Percentiles rank a stretch among this genome's conserved stretches.
Conservation (phyloP, 1,284 basidiomycete genomes). For the Kwoniella shivajii region DNA sequence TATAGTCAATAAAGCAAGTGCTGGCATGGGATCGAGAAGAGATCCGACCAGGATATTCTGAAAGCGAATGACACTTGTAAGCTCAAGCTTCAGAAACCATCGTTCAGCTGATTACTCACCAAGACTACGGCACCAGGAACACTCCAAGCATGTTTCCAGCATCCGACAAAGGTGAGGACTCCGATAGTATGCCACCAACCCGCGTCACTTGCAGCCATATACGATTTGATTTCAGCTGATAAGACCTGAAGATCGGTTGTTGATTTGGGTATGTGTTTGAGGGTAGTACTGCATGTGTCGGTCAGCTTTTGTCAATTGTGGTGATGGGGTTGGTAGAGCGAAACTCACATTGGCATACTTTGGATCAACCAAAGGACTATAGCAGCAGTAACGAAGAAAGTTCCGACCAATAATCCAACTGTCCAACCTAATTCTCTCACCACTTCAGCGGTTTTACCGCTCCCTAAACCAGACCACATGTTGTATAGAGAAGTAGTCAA, state of each 20-base stretch:
- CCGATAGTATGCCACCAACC: conserved; percentile 60
- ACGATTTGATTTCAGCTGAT: conserved; percentile 50
- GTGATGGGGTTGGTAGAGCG: background rate
- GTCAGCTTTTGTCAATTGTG: background rate
- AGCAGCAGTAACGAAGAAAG: conserved; percentile 47
- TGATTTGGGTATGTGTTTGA: conserved; percentile 52
- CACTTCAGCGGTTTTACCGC: conserved; percentile 48
- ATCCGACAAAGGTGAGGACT: conserved; percentile 78
- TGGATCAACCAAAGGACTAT: conserved; percentile 46
- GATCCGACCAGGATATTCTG: conserved; percentile 89
- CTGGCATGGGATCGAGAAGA: conserved; percentile 74
- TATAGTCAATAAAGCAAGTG: conserved; percentile 73
- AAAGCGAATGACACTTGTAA: background rate
- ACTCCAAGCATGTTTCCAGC: conserved; percentile 95
- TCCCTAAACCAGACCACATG: conserved; percentile 22
- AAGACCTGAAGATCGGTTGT: conserved; percentile 54
- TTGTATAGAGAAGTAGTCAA: conserved; percentile 19
- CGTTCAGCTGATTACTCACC: conserved; percentile 57
- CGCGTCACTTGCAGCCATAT: conserved; percentile 47
- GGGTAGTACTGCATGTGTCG: conserved; percentile 35
- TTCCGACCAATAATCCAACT: conserved; percentile 41
- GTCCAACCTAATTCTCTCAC: conserved; percentile 52
- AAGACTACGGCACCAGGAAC: conserved; percentile 86
- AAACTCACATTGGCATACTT: conserved; percentile 53
- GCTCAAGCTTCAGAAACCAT: too few relatives aligned